Percentiles rank a stretch among this genome's conserved stretches.
These are phyloP conservation scores for Claviceps sp. DNA, from an alignment of 2,329 filamentous ascomycete species.

Conservation along the genomic window DNA sequence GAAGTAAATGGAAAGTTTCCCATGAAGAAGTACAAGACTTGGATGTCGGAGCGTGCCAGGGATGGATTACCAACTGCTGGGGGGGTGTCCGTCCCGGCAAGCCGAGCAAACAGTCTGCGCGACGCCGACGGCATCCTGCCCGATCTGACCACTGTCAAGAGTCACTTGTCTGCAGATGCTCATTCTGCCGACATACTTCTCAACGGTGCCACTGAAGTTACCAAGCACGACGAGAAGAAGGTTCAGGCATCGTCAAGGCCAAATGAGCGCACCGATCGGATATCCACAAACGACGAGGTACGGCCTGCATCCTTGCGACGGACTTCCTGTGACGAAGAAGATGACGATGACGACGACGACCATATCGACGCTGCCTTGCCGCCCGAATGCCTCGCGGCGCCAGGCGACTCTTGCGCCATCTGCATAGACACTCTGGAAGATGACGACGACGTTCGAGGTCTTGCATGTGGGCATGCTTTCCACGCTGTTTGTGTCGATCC, in stretches of 20 bases:
- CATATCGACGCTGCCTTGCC: constrained; percentile 74
- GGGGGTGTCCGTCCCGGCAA: constrained; percentile 64
- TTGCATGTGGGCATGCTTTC: constrained; percentile 96
- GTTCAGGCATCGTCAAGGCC: constrained; percentile 8
- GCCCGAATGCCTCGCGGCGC: constrained; percentile 64
- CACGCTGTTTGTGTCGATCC: constrained; percentile 92
- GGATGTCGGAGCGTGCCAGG: constrained; percentile 71
- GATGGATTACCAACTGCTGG: constrained; percentile 74
- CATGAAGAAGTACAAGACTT: constrained; percentile 89
- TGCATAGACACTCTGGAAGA: constrained; percentile 91
- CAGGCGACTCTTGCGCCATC: constrained; percentile 90
- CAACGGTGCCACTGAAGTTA: constrained; percentile 8
- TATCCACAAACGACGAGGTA: constrained; percentile 13
- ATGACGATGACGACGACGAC: constrained; percentile 46
- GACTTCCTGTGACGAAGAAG: constrained; percentile 38
- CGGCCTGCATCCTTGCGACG: constrained; percentile 22
- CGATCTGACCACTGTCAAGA: constrained; percentile 27
- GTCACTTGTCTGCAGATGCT: constrained; percentile 25
- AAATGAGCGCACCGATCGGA: constrained; percentile 8
- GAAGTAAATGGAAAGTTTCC: constrained; percentile 97
- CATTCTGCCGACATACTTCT: constrained; percentile 10
- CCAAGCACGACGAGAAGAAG: constrained; percentile 8
- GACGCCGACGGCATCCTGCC: constrained; percentile 46
- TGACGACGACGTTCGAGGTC: constrained; percentile 84
- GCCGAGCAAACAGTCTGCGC: constrained; percentile 59